These are phyloP conservation scores for Salix suchowensis DNA, from an alignment of 345 rosid genomes.

Conservation along the genomic window DNA sequence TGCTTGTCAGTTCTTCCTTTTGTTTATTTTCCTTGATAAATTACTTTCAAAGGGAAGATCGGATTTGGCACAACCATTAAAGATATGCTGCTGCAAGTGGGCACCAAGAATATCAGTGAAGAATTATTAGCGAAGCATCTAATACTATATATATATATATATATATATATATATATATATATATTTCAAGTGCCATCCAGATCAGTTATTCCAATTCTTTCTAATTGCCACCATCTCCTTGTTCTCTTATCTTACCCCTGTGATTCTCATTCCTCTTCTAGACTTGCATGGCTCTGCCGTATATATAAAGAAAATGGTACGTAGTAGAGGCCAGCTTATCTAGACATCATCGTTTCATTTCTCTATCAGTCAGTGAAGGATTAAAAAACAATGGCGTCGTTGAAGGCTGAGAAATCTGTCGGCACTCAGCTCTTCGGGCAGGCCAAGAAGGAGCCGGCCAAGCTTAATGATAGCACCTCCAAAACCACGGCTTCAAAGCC, in stretches of 20 bases:
- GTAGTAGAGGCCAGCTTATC: neutral
- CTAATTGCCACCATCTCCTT: neutral
- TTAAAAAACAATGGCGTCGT: constrained; percentile 24
- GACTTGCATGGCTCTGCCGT: constrained; percentile 1
- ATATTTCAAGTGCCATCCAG: neutral
- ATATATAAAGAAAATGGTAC: neutral
- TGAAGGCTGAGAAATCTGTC: constrained; percentile 40
- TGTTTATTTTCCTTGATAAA: neutral
- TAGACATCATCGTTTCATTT: neutral
- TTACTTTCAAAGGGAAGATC: neutral
- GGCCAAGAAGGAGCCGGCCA: constrained; percentile 36
- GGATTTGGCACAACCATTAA: neutral
- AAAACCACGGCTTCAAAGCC: constrained; percentile 39
- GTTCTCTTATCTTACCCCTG: neutral
- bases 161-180: neutral
- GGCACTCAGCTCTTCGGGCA: constrained; percentile 39
- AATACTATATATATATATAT: neutral
- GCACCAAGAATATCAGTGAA: neutral
- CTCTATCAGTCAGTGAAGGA: neutral
- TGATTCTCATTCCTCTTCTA: constrained; percentile 15
- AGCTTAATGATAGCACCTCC: constrained; percentile 15
- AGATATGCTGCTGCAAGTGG: neutral
- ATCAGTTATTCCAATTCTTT: constrained; percentile 11
- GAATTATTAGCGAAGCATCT: neutral
- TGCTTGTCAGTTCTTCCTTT: neutral